Evolutionary conservation across 768 basidiomycete species (phyloP), one percentile per base, ranked within the genome.

Genomic region (Agaricus sinodeliciosus): DNA sequence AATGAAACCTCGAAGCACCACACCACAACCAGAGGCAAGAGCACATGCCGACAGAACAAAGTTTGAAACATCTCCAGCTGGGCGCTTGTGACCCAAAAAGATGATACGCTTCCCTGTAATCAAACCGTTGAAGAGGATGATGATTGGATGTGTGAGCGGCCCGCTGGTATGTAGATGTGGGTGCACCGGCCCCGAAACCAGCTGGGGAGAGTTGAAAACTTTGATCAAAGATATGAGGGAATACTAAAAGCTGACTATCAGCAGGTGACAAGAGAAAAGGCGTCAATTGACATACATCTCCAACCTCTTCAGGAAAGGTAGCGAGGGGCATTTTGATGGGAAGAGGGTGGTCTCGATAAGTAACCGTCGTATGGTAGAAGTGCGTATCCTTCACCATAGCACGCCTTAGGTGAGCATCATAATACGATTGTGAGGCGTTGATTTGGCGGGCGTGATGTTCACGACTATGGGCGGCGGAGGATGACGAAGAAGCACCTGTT

Each of bases 1-100:
- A 43, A 90, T 87, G 63, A 96, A 90, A 2, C 94, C 95, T 46
- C 87, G 73, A 52, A 98, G 68, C 19, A 90, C 71, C 18, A 79
- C 80, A 0, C 96, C 95, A 60, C 91, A 91, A 6, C 95, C 95
- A 11, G 89, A 92, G 1, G 84, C 94, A 4, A 99, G 73, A 4
- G 95, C 92, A 65, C 94, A 97, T 2, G 96, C 94, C 4, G 94
- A 88, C 12, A 98, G 76, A 5, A 99, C 96, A 65, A 90, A 91
- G 58, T 80, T 84, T 44, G 93, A 90, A 22, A 98, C 94, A 62
- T 88, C 82, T 11, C 90, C 87, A 0, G 95, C 94, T 34, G 94
- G 90, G 58, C 87, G 80, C 62, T 80, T 87, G 62, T 96, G 86
- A 0, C 94, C 94, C 50, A 98, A 71, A 70, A 98, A 97, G 58